These are phyloP conservation scores for Lathyrus oleraceus DNA, from an alignment of 306 rosid species.

Conservation along the genomic window DNA sequence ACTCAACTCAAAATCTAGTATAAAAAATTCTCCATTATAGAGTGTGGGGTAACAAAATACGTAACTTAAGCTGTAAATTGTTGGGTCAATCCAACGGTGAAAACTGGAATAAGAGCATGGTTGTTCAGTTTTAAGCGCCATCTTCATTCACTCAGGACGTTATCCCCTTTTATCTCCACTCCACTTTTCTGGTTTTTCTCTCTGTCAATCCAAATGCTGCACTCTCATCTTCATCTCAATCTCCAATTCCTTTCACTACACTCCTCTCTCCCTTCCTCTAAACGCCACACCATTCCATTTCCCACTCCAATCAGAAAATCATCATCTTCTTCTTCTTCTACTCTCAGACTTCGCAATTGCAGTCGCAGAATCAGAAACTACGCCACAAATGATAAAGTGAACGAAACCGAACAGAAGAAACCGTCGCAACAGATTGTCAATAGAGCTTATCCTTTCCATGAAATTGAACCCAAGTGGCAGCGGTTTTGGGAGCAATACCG, in stretches of 20 bases:
- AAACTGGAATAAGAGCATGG: not conserved
- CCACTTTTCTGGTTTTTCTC: not conserved
- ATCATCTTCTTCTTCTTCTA: not conserved
- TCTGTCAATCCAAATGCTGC: conserved; percentile 44
- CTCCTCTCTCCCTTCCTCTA: conserved; percentile 32
- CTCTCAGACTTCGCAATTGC: conserved; percentile 30
- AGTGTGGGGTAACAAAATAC: too few relatives aligned
- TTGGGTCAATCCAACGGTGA: conserved; percentile 7
- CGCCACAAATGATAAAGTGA: conserved; percentile 10
- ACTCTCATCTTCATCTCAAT: conserved; percentile 30
- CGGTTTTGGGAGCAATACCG: conserved; percentile 69
- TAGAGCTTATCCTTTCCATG: conserved; percentile 71
- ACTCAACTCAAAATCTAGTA: too few relatives aligned
- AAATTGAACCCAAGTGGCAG: conserved; percentile 94
- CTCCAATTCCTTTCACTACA: conserved; percentile 27
- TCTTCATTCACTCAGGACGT: conserved; percentile 15
- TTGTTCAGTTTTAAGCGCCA: conserved; percentile 34
- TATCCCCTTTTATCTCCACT: conserved; percentile 9
- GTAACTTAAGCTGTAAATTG: too few relatives aligned
- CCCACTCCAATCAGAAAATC: conserved; percentile 25
- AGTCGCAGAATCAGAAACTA: conserved; percentile 36
- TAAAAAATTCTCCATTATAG: too few relatives aligned
- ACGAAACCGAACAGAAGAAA: conserved; percentile 40
- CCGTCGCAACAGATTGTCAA: conserved; percentile 39
- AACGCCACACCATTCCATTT: conserved; percentile 18